Evolutionary conservation across 352 stramenopile genomes (phyloP).

Genomic region (Globisporangium abappressorium): DNA sequence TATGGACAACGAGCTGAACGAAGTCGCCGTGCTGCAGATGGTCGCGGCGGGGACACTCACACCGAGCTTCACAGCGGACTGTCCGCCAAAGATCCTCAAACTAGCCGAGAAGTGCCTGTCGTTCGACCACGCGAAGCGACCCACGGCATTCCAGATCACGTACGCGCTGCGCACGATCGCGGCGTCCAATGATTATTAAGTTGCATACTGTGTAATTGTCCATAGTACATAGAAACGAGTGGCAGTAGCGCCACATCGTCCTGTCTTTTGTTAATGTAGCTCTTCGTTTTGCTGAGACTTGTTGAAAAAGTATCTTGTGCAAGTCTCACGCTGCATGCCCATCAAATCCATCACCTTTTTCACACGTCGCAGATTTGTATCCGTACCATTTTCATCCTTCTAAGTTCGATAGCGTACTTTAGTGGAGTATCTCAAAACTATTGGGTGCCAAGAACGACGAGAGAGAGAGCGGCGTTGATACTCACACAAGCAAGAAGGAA

Average conservation of each 20-base stretch:
- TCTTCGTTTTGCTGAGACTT: neutral
- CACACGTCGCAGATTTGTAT: slow-evolving; percentile 13
- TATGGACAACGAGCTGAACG: slow-evolving; percentile 27
- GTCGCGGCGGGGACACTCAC: slow-evolving; percentile 29
- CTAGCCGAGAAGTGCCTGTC: slow-evolving; percentile 30
- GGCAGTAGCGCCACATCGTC: neutral
- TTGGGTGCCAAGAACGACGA: slow-evolving; percentile 6
- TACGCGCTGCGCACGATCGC: slow-evolving; percentile 33
- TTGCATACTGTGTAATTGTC: neutral
- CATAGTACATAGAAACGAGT: neutral
- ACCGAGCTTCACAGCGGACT: slow-evolving; percentile 28
- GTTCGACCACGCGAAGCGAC: slow-evolving; percentile 26
- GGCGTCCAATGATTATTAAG: slow-evolving; percentile 20
- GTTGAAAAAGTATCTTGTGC: neutral
- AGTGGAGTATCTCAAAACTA: slow-evolving; percentile 6
- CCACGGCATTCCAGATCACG: slow-evolving; percentile 32
- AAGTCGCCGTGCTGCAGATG: slow-evolving; percentile 42
- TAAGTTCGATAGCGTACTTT: slow-evolving; percentile 11
- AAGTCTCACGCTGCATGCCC: neutral
- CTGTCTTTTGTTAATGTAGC: slow-evolving; percentile 5
- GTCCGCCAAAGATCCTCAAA: slow-evolving; percentile 26
- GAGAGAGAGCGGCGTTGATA: neutral
- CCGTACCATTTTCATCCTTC: neutral
- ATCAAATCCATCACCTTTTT: neutral
- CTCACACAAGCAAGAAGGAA: slow-evolving; percentile 2